A percentile compares a stretch with the other conserved stretches of the same genome.
These are phyloP conservation scores for Annona squamosa DNA, from an alignment of 164 flowering plant species.

Conservation along the genomic window DNA sequence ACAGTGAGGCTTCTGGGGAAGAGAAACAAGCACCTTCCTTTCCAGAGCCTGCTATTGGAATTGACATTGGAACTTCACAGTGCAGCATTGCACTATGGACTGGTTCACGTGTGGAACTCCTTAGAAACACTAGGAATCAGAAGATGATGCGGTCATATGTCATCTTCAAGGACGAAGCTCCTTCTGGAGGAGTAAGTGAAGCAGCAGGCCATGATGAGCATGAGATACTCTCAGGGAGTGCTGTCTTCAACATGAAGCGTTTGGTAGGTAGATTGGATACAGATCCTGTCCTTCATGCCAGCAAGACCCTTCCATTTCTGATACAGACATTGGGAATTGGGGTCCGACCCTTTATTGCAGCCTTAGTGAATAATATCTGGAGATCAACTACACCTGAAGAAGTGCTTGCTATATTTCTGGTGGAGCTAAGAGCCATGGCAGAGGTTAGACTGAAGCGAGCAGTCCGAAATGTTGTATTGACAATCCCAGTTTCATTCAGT, in stretches of 20 bases:
- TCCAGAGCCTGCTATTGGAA: constrained; percentile 73
- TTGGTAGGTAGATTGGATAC: constrained; percentile 79
- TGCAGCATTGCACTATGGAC: constrained; percentile 88
- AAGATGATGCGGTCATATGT: constrained; percentile 63
- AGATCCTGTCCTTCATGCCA: constrained; percentile 77
- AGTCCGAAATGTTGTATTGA: constrained; percentile 64
- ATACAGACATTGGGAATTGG: constrained; percentile 83
- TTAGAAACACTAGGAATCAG: constrained; percentile 64
- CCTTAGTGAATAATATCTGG: constrained; percentile 82
- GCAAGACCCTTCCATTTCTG: constrained; percentile 75
- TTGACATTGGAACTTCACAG: constrained; percentile 85
- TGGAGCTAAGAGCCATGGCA: constrained; percentile 70
- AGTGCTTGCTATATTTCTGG: constrained; percentile 72
- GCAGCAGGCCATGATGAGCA: constrained; percentile 43
- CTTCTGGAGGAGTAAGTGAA: constrained; percentile 58
- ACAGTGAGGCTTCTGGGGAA: constrained; percentile 69
- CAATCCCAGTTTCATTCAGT: constrained; percentile 79
- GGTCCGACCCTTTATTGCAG: constrained; percentile 78
- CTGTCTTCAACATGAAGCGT: constrained; percentile 88
- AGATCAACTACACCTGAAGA: constrained; percentile 89
- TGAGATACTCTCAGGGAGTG: constrained; percentile 72
- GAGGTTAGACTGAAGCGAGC: constrained; percentile 52
- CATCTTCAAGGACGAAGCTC: constrained; percentile 61
- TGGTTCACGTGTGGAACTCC: constrained; percentile 66
- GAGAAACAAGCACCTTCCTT: constrained; percentile 41